Evolutionary conservation across 495 filamentous ascomycete genomes (phyloP), one percentile per base, ranked within the genome.

Genomic region (Amphirosellinia nigrospora): DNA sequence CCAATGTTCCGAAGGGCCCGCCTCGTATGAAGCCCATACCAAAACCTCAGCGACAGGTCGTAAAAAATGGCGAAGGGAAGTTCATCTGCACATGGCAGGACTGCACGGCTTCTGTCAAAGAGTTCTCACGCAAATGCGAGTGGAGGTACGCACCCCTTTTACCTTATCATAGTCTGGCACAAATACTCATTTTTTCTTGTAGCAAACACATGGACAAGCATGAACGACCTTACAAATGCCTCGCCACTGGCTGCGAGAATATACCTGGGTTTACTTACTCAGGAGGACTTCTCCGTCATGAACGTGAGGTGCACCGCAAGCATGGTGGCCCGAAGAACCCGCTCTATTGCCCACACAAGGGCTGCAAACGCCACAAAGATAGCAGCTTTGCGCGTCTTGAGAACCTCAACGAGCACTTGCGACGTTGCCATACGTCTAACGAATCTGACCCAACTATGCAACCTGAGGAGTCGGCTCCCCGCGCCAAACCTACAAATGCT

Each of bases 171-270:
- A 69, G 28, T 15, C 28, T n/a, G 4, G 21, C 21, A 34, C 34
- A 39, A 34, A 62, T 34, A 48, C 32, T 34, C 21, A 70, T 45
- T 21, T 64, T 50, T 55, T 70, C 19, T 6, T 68, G 45, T 72
- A 94, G 94, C 69, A 95, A 97, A 82, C 94, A 98, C 78, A 96
- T 96, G 93, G 94, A 98, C 82, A 98, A 97, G 80, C 94, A 98
- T 76, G 93, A 95, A 66, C 86, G 94, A 21, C 94, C 94, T 0
- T 97, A 97, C 81, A 91, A 93, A 69, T 98, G 94, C 79, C 79
- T 80, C 30, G 88, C 91, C 32, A 84, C 85, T 19, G 89, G 88
- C 23, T 98, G 94, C 78, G 92, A 94, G 71, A 97, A 97, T 72
- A 86, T 97, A 0, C 91, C 92, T 71, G 94, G 94, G 23, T 97